Conservation (phyloP, 2,329 filamentous ascomycete genomes). For the Didymella keratinophila region DNA sequence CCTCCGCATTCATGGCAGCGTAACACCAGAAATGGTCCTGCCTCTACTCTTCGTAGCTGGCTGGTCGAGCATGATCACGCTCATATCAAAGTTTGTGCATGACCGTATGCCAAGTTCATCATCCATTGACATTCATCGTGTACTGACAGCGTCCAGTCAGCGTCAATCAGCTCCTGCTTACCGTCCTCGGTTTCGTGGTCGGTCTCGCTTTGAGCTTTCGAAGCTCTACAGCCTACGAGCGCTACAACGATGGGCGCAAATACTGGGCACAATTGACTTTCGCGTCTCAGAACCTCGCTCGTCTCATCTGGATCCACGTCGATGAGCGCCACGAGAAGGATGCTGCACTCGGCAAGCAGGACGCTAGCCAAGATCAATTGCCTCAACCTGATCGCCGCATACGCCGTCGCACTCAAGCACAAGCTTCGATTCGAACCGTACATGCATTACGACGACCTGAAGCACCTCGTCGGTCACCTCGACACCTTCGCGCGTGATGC, state of each 20-base stretch:
- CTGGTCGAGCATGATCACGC: slow-evolving; percentile 72
- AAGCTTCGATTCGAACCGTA: slow-evolving; percentile 85
- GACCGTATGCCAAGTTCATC: slow-evolving; percentile 30
- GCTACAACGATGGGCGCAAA: slow-evolving; percentile 66
- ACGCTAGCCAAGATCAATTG: slow-evolving; percentile 68
- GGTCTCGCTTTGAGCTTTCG: slow-evolving; percentile 77
- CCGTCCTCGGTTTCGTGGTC: slow-evolving; percentile 81
- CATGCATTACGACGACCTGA: slow-evolving; percentile 75
- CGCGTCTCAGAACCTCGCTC: slow-evolving; percentile 64
- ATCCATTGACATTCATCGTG: background rate
- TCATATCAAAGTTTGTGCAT: slow-evolving; percentile 53
- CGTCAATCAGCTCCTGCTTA: slow-evolving; percentile 72
- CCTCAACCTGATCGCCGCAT: slow-evolving; percentile 80
- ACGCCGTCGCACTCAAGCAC: slow-evolving; percentile 80
- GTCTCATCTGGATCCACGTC: slow-evolving; percentile 87
- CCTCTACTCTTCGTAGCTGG: slow-evolving; percentile 69
- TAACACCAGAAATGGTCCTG: slow-evolving; percentile 75
- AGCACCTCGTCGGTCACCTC: slow-evolving; percentile 73
- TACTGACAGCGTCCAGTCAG: slow-evolving; percentile 52
- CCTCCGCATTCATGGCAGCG: slow-evolving; percentile 76
- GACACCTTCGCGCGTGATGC: slow-evolving; percentile 73
- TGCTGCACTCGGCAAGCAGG: slow-evolving; percentile 64
- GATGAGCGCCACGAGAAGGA: slow-evolving; percentile 62
- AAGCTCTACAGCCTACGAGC: slow-evolving; percentile 78
- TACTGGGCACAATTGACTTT: slow-evolving; percentile 68